Evolutionary conservation across 306 rosid genomes (phyloP), one percentile per base, ranked within the genome.

Genomic region (Acmispon strigosus): DNA sequence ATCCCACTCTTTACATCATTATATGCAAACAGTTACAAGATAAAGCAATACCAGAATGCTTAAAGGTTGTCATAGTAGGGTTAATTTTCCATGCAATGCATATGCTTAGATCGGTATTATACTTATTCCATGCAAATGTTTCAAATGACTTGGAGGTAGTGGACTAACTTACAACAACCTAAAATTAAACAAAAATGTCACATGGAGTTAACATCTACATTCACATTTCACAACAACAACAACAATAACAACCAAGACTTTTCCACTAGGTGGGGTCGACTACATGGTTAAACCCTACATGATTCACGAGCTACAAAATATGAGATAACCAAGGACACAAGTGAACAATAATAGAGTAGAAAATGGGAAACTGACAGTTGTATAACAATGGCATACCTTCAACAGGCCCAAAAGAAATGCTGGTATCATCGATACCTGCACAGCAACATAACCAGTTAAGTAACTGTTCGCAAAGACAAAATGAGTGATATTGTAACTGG

Each of bases 391-490:
- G 14, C 83, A 72, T 92, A 92, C 96, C 98, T 90, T 92, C 98
- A 53, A 92, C 93, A 7, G 90, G 98, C 58, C 90, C 98, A 71
- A 88, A 90, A 64, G 96, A 80, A 63, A 92, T 90, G 86, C 79
- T 77, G 72, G 90, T 76, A 73, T 92, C 98, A 64, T 92, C 98
- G 58, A 92, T 82, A 81, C 93, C 98, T 92, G 90, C 50, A 77
- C 41, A 64, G 37, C 34, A 72, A 77, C 61, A 74, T 39, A 78
- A 78, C 29, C 65, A 65, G 62, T 83, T 72, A 75, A 75, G 68
- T 7, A 53, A 59, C 66, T 27, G 62, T 79, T 60, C 18, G 13
- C 37, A 47, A 75, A 71, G 50, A 27, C 5, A 3, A 19, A 37
- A 42, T 37, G 72, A 59, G 53, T 15, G 45, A 65, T 69, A 11